These are phyloP conservation scores for Neofusicoccum kwambonambiense DNA, from an alignment of 2,329 filamentous ascomycete genomes.

Conservation along the genomic window DNA sequence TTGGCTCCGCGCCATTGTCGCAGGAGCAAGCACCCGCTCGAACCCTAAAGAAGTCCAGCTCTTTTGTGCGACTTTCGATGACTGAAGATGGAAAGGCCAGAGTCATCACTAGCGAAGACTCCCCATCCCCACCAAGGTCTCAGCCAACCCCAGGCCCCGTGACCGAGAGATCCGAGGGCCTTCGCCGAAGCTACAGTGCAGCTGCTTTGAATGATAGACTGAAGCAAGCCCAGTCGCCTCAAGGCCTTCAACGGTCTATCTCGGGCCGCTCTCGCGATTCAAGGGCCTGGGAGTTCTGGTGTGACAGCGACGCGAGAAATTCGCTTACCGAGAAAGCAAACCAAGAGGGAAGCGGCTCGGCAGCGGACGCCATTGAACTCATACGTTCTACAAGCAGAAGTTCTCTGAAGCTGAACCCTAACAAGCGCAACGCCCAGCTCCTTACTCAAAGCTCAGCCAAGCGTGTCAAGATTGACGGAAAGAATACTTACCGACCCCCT, in stretches of 20 bases:
- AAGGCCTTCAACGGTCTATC: constrained; percentile 41
- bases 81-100: constrained; percentile 91
- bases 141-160: constrained; percentile 51
- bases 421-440: constrained; percentile 62
- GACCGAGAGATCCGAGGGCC: constrained; percentile 45
- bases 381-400: constrained; percentile 67
- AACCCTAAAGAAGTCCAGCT: constrained; percentile 40
- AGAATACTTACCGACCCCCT: constrained; percentile 29
- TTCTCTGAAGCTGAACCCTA: constrained; percentile 52
- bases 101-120: constrained; percentile 67
- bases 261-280: constrained; percentile 81
- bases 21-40: constrained; percentile 37
- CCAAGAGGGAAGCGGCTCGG: constrained; percentile 75
- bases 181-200: constrained; percentile 72
- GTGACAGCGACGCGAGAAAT: constrained; percentile 75
- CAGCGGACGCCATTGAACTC: constrained; percentile 76
- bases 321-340: constrained; percentile 79
- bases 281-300: constrained; percentile 87
- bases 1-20: not conserved
- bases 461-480: constrained; percentile 34
- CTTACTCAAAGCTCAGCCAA: constrained; percentile 27
- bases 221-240: constrained; percentile 27
- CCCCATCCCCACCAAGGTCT: constrained; percentile 63
- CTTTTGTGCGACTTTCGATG: constrained; percentile 72
- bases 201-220: constrained; percentile 44